Base-by-base conservation (phyloP, 164 flowering plant genomes). In the Houttuynia cordata region DNA sequence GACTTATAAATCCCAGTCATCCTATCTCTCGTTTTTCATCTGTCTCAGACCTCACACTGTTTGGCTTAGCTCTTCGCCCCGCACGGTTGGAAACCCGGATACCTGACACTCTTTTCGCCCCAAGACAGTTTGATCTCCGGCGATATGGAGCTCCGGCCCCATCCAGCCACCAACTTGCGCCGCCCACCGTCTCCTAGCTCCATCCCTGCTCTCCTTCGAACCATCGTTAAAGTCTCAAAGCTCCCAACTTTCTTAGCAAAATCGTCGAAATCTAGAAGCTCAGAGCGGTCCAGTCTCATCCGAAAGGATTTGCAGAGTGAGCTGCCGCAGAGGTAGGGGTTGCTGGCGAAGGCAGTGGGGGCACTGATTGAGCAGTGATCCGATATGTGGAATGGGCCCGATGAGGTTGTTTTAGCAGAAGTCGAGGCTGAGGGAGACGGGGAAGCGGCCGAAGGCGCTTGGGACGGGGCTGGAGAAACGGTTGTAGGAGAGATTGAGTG, bases 341-440 rank as follows among this genome's bases (percentile, higher is more conserved):
- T 92, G 25, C 88, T 97, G 3, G 87, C 34, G 67, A 92, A 92
- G 19, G 98, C 88, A 0, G 98, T 89, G 1, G 98, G 98, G 0
- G 97, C 96, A n/a, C 68, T 92, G 98, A 66, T 84, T 92, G 67
- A 87, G 42, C 24, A 92, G 62, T 10, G 96, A 83, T 0, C 98
- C 98, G 17, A 70, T 68, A 67, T 70, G 79, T 23, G 98, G 98
- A 10, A 92, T 78, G 56, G 76, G 75, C 0, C 98, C 98, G 42
- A 79, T 71, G 30, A 92, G 83, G 63, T 86, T 79, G 68, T 92
- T 92, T 64, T 76, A 67, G 64, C 83, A 68, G 59, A 92, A 74
- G 71, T 92, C 97, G 67, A 92, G 71, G 64, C 91, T 87, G 10
- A 87, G 73, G 61, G 70, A 64, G 76, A n/a, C n/a, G n/a, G n/a